These are phyloP conservation scores for Penicillium pulvis DNA, from an alignment of 495 filamentous ascomycete genomes.

Conservation along the genomic window DNA sequence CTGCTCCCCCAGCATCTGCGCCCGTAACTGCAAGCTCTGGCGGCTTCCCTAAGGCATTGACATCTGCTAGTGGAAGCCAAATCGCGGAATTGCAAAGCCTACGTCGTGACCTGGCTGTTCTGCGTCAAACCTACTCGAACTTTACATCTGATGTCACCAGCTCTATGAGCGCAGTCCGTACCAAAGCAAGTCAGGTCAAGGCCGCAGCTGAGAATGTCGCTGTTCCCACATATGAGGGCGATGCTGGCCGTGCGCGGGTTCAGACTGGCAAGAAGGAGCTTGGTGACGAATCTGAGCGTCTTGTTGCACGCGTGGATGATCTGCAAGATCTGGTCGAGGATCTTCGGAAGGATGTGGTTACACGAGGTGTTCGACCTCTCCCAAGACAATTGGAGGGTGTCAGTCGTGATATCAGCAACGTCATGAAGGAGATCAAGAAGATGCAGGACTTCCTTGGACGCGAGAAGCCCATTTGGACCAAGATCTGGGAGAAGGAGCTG, in stretches of 20 bases:
- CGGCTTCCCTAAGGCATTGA: conserved; percentile 20
- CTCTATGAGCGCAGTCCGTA: conserved; percentile 80
- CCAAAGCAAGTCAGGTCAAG: conserved; percentile 81
- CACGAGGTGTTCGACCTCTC: conserved; percentile 86
- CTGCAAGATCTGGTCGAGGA: conserved; percentile 96
- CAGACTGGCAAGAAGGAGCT: conserved; percentile 82
- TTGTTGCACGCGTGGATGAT: conserved; percentile 91
- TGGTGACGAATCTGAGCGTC: conserved; percentile 77
- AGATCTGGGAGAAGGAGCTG: conserved; percentile 97
- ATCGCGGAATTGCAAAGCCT: conserved; percentile 76
- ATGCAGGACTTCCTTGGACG: conserved; percentile 88
- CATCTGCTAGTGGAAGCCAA: conserved; percentile 53
- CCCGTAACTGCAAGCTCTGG: conserved; percentile 25
- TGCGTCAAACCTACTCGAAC: conserved; percentile 90
- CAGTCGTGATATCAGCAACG: conserved; percentile 78
- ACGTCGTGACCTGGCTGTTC: conserved; percentile 85
- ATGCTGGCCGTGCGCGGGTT: conserved; percentile 80
- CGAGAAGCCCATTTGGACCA: conserved; percentile 95
- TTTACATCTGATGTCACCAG: conserved; percentile 85
- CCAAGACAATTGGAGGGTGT: conserved; percentile 89
- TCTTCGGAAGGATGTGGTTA: conserved; percentile 94
- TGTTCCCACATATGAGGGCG: conserved; percentile 64
- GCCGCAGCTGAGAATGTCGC: conserved; percentile 66
- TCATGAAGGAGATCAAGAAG: conserved; percentile 87
- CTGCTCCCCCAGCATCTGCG: conserved; percentile 56